Base-by-base conservation (phyloP, 1,139 yeast genomes). In the Spencermartinsiella ligniputridi region DNA sequence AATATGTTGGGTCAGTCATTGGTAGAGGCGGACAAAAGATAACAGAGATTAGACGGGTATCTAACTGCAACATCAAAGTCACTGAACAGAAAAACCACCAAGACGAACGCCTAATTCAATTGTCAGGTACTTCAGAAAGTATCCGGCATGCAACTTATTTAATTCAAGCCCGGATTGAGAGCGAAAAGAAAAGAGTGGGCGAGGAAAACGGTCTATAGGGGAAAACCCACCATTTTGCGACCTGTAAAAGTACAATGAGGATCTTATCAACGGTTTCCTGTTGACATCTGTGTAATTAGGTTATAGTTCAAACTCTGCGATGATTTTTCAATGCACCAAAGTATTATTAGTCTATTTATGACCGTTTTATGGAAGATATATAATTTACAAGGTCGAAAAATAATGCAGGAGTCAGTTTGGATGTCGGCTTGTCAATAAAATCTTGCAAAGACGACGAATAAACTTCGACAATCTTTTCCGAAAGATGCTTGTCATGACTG, bases 1-100 rank as follows among this genome's bases (percentile, higher is more conserved):
- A 77, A 38, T 82, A 74, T 63, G 90, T 87, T 40, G 96, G 96
- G 0, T 79, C 87, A 32, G 83, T 88, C 17, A 88, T 88, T 52
- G 96, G 96, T 5, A 85, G 82, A 64, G 88, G 88, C 33, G 96
- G 96, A 20, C 79, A 81, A 57, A 85, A 82, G 57, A 83, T 88
- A 48, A 85, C 82, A 58, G 88, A 84, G 51, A 82, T 88, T 39
- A 76, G 95, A 53, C 83, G 81, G 51, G 42, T 42, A 9, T 48
- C 51, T 8, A 92, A 95, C 40, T 76, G 88, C 34, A 81, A 83
- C 46, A 87, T 88, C 20, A 78, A 80, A 54, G 82, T 88, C 30
- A 42, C 25, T 24, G 41, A 37, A 29, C 39, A 34, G 20, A 15
- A 35, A 25, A 50, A 51, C 76, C 22, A 50, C 64, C 51, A 48